These are phyloP conservation scores for Coemansia sp. DNA, from an alignment of 192 early-diverging fungal genomes.

Conservation along the genomic window DNA sequence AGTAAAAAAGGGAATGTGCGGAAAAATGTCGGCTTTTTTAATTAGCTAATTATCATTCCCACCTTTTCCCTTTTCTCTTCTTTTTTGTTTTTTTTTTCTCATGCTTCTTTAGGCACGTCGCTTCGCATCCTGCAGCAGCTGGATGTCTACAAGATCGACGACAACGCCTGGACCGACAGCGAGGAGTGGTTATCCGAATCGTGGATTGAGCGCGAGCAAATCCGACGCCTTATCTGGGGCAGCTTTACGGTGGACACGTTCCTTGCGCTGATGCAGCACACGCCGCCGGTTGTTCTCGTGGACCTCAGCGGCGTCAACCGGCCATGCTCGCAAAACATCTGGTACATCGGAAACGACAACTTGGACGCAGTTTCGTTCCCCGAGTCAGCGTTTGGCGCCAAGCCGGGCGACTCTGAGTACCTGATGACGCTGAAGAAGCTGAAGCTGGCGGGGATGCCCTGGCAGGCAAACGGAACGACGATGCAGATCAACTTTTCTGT, in stretches of 20 bases:
- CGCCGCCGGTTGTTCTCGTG: constrained; percentile 32
- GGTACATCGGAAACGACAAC: constrained; percentile 49
- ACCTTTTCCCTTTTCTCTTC: not conserved
- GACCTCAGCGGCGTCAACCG: constrained; percentile 52
- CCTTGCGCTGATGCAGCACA: constrained; percentile 45
- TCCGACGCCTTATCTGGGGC: constrained; percentile 41
- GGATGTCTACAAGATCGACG: constrained; percentile 45
- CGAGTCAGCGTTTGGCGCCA: not conserved
- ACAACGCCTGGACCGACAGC: constrained; percentile 29
- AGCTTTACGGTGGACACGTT: constrained; percentile 47
- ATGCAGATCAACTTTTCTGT: constrained; percentile 50
- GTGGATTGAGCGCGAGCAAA: constrained; percentile 53
- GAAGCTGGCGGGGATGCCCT: constrained; percentile 34
- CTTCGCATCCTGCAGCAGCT: constrained; percentile 44
- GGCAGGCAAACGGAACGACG: constrained; percentile 36
- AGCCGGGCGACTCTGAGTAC: constrained; percentile 42
- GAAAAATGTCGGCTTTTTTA: constrained; percentile 2
- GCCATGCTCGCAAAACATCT: constrained; percentile 42
- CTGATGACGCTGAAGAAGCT: constrained; percentile 25
- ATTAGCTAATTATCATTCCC: not conserved
- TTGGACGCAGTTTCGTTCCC: constrained; percentile 25
- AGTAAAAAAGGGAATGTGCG: too few species aligned
- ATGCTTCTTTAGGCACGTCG: constrained; percentile 22
- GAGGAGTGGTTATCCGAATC: constrained; percentile 44
- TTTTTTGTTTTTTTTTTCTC: not conserved